Evolutionary conservation across 805 yeast genomes (phyloP).

Genomic region (Zygosaccharomyces pseudorouxii): DNA sequence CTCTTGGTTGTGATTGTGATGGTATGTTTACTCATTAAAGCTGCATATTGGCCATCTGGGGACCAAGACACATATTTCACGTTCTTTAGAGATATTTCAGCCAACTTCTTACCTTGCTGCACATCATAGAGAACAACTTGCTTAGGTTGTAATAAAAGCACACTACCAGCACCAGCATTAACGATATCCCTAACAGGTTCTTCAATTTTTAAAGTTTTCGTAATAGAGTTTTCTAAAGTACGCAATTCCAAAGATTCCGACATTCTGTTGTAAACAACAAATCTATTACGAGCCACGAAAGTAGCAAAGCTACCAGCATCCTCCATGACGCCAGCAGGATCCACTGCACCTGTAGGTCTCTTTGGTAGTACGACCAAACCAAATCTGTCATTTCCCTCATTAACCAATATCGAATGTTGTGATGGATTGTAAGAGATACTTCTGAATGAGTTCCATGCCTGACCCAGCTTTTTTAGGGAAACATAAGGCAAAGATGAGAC

Average conservation of each 20-base stretch:
- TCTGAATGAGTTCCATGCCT: constrained; percentile 80
- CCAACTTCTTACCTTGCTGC: constrained; percentile 79
- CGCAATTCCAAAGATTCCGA: constrained; percentile 70
- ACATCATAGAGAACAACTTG: constrained; percentile 83
- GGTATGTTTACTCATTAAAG: constrained; percentile 86
- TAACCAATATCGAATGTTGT: constrained; percentile 79
- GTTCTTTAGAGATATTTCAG: constrained; percentile 63
- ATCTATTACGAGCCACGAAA: constrained; percentile 92
- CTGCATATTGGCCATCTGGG: constrained; percentile 77
- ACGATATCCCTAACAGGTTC: constrained; percentile 65
- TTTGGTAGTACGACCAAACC: constrained; percentile 76
- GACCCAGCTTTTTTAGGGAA: constrained; percentile 79
- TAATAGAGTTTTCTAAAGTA: constrained; percentile 74
- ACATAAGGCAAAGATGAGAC: constrained; percentile 72
- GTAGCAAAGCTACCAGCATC: constrained; percentile 84
- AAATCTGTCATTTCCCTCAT: constrained; percentile 62
- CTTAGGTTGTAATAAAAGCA: constrained; percentile 66
- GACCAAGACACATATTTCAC: constrained; percentile 92
- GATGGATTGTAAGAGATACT: constrained; percentile 87
- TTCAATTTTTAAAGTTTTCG: constrained; percentile 74
- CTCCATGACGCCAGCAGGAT: constrained; percentile 72
- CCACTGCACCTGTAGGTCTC: constrained; percentile 89
- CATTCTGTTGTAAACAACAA: constrained; percentile 68
- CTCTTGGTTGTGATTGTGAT: constrained; percentile 81
- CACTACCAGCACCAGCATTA: constrained; percentile 76